phyloP scores from a whole-genome alignment of 1,139 yeast species.

The Debaryomyces udenii region DNA sequence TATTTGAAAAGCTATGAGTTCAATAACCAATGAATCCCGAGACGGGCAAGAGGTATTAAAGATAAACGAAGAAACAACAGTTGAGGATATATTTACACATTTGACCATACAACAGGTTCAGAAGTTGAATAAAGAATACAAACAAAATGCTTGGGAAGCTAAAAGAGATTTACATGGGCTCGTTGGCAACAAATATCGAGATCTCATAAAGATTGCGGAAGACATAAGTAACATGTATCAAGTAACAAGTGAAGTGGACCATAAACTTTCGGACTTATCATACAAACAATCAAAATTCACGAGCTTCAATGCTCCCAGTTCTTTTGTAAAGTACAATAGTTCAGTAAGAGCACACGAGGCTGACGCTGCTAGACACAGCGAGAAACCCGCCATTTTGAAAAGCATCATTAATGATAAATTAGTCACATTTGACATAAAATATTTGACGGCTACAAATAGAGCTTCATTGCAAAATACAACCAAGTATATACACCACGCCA shows the following conservation, averaged over 20 bases:
- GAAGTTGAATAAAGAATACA: conserved; percentile 32
- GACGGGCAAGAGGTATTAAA: neutral
- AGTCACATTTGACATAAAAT: conserved; percentile 26
- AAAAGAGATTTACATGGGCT: conserved; percentile 53
- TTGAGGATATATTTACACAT: conserved; percentile 41
- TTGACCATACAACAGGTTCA: conserved; percentile 40
- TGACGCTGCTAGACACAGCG: conserved; percentile 18
- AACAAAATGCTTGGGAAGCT: conserved; percentile 25
- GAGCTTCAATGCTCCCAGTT: conserved; percentile 27
- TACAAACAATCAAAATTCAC: conserved; percentile 35
- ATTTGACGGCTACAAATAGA: conserved; percentile 1
- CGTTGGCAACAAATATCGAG: conserved; percentile 70
- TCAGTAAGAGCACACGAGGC: conserved; percentile 21
- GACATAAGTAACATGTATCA: conserved; percentile 59
- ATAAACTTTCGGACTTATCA: conserved; percentile 34
- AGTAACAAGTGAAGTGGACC: conserved; percentile 34
- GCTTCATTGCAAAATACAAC: conserved; percentile 25
- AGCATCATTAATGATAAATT: conserved; percentile 34
- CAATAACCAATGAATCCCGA: neutral
- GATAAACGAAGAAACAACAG: conserved; percentile 18
- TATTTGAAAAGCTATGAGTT: neutral
- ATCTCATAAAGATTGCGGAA: conserved; percentile 69
- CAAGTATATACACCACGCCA: conserved; percentile 36
- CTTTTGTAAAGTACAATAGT: conserved; percentile 26
- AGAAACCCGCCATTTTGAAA: conserved; percentile 27